Percentiles rank a stretch among this genome's conserved stretches.
Evolutionary conservation across 2,329 filamentous ascomycete genomes (phyloP).

Genomic region (Drechslerella dactyloides): DNA sequence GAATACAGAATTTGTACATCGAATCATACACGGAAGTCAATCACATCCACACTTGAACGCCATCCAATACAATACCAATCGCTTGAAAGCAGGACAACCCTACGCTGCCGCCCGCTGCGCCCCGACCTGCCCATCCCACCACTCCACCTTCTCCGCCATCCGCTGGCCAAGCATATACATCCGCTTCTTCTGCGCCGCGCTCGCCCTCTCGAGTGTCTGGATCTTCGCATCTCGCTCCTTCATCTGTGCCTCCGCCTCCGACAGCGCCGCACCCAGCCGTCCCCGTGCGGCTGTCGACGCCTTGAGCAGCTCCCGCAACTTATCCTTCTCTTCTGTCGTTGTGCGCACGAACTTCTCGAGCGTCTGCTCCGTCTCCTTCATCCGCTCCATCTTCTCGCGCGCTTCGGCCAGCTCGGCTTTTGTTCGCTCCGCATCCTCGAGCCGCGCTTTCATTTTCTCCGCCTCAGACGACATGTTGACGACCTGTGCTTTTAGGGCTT

Average conservation of each 20-base stretch:
- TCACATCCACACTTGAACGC: not conserved
- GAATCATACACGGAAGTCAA: not conserved
- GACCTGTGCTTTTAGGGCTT: constrained; percentile 10
- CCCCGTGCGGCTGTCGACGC: constrained; percentile 8
- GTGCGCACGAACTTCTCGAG: constrained; percentile 18
- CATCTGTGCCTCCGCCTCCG: constrained; percentile 11
- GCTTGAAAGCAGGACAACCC: not conserved
- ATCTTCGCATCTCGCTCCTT: constrained; percentile 22
- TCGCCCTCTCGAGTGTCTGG: constrained; percentile 20
- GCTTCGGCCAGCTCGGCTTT: constrained; percentile 11
- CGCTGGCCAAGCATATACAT: constrained; percentile 41
- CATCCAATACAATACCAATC: too few relatives aligned
- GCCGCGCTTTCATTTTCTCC: constrained; percentile 7
- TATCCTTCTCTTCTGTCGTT: constrained; percentile 30
- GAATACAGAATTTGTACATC: not conserved
- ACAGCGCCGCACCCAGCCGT: constrained; percentile 4
- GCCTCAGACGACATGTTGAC: constrained; percentile 12
- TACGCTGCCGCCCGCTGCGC: constrained; percentile 12
- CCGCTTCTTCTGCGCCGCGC: constrained; percentile 41
- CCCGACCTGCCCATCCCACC: constrained; percentile 34
- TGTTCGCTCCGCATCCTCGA: constrained; percentile 22
- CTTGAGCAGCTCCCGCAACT: constrained; percentile 14
- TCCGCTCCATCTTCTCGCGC: constrained; percentile 10
- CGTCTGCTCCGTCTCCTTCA: constrained; percentile 13
- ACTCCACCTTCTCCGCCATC: constrained; percentile 46